These are phyloP conservation scores for Fusarium sp. DNA, from an alignment of 2,329 filamentous ascomycete genomes.

Conservation along the genomic window DNA sequence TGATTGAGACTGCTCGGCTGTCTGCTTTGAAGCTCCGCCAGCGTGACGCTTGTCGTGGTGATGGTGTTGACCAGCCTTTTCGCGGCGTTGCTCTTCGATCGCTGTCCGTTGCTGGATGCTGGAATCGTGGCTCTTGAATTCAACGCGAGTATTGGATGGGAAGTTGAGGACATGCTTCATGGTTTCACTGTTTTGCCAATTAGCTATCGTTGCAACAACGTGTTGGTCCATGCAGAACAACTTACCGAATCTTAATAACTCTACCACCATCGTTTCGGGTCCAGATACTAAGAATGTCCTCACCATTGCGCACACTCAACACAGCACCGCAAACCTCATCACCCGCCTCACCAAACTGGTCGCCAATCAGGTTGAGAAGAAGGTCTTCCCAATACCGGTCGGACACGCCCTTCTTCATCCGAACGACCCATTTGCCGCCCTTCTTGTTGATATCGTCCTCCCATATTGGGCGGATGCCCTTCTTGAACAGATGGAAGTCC, in stretches of 20 bases:
- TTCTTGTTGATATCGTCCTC: constrained; percentile 97
- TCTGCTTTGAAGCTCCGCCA: constrained; percentile 50
- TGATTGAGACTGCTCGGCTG: constrained; percentile 47
- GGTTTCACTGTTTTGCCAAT: constrained; percentile 75
- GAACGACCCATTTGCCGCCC: constrained; percentile 97
- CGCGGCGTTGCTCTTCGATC: constrained; percentile 90
- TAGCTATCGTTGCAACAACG: constrained; percentile 19
- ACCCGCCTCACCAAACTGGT: constrained; percentile 91
- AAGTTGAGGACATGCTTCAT: constrained; percentile 91
- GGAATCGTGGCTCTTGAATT: constrained; percentile 96
- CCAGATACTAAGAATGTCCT: constrained; percentile 98
- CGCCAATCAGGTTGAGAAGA: constrained; percentile 88
- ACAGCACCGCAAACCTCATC: constrained; percentile 97
- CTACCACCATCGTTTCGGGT: constrained; percentile 91
- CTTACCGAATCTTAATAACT: constrained; percentile 95
- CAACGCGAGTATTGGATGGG: constrained; percentile 87
- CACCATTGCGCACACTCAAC: constrained; percentile 91
- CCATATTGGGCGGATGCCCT: constrained; percentile 96
- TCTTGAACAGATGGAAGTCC: constrained; percentile 98
- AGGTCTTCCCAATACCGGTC: constrained; percentile 98
- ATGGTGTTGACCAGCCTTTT: constrained; percentile 73
- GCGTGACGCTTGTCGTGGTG: constrained; percentile 55
- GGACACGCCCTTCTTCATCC: constrained; percentile 95
- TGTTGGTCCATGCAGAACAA: constrained; percentile 22
- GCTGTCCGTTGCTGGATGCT: constrained; percentile 92